phyloP scores from a whole-genome alignment of 331 rosid species.

The Malus hybrid region DNA sequence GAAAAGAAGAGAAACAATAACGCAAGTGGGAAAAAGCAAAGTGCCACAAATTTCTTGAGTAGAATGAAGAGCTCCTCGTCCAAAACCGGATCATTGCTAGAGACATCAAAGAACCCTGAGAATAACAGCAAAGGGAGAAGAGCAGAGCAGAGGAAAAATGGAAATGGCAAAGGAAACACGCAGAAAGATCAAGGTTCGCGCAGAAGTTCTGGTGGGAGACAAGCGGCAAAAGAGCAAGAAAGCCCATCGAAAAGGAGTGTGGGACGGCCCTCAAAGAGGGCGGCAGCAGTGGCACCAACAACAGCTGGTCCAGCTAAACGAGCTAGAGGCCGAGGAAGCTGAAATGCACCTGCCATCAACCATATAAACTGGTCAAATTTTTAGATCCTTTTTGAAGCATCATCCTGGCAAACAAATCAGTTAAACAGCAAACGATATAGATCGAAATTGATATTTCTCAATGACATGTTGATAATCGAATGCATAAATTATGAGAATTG shows the following conservation, averaged over 20 bases:
- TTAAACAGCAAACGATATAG: neutral
- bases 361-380: no score
- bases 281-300: neutral
- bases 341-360: neutral
- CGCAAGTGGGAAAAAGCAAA: conserved; percentile 10
- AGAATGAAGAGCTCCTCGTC: conserved; percentile 20
- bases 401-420: no score
- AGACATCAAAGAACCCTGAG: conserved; percentile 4
- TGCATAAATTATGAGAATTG: neutral
- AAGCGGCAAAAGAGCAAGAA: conserved; percentile 11
- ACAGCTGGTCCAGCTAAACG: conserved; percentile 16
- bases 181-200: conserved; percentile 13
- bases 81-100: conserved; percentile 3
- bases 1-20: conserved; percentile 5
- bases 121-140: conserved; percentile 7
- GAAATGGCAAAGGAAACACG: conserved; percentile 2
- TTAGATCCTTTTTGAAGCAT: no score
- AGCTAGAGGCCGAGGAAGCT: conserved; percentile 6
- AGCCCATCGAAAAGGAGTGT: conserved; percentile 17
- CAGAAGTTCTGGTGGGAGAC: conserved; percentile 15
- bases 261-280: conserved; percentile 21
- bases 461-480: neutral
- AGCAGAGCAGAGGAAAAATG: conserved; percentile 13
- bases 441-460: neutral
- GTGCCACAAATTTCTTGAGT: conserved; percentile 25